A percentile compares a stretch with the other conserved stretches of the same genome.
These are phyloP conservation scores for Aspergillus transmontanensis DNA, from an alignment of 2,329 filamentous ascomycete species.

Conservation along the genomic window DNA sequence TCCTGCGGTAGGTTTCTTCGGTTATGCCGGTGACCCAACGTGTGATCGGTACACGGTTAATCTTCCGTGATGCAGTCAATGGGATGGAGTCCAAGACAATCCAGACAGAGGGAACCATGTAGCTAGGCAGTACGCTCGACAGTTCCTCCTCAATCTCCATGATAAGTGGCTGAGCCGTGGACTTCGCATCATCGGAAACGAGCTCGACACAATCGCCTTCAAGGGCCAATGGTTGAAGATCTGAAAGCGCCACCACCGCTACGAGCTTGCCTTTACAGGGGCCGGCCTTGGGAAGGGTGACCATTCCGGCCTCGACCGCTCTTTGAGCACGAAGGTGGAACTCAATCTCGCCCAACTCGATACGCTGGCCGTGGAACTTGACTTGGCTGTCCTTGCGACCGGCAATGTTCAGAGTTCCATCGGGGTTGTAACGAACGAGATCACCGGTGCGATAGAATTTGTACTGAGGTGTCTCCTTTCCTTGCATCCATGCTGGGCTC, in stretches of 20 bases:
- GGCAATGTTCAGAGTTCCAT: constrained; percentile 43
- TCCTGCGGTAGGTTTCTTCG: not conserved
- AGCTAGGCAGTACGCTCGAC: not conserved
- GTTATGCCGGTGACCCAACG: not conserved
- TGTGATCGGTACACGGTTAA: not conserved
- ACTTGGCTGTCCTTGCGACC: constrained; percentile 67
- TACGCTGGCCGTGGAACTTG: constrained; percentile 66
- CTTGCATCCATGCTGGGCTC: constrained; percentile 21
- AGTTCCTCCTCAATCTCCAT: not conserved
- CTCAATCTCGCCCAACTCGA: constrained; percentile 57
- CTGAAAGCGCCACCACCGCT: not conserved
- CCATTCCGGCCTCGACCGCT: not conserved
- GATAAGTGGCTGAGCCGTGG: not conserved
- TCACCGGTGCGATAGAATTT: constrained; percentile 34
- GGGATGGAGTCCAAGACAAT: not conserved
- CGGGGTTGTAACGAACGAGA: constrained; percentile 34
- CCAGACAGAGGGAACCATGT: not conserved
- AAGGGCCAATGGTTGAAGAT: constrained; percentile 7
- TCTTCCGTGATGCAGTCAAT: not conserved
- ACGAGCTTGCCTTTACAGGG: not conserved
- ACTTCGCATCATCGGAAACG: not conserved
- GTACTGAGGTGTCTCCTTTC: not conserved
- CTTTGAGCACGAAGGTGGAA: not conserved
- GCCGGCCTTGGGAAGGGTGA: not conserved
- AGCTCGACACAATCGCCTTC: not conserved